A percentile compares a stretch with the other conserved stretches of the same genome.
phyloP scores from a whole-genome alignment of 371 early-diverging fungal species.

The Gilbertella persicaria region DNA sequence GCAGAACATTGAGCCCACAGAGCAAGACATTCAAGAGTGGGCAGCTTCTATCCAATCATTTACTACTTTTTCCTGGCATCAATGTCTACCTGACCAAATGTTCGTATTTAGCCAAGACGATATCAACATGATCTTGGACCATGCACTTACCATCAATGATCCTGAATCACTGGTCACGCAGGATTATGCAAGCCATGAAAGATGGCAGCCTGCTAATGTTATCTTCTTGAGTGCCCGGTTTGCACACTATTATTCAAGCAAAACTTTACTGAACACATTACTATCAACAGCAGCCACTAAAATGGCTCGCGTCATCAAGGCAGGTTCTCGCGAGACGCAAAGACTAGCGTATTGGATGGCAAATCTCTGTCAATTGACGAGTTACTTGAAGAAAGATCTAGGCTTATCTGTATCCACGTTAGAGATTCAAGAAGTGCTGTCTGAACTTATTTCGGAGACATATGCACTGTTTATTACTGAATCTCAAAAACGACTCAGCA shows the following conservation, averaged over 20 bases:
- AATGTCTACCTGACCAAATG: constrained; percentile 83
- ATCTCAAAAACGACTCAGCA: constrained; percentile 58
- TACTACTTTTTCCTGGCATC: constrained; percentile 71
- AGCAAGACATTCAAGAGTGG: constrained; percentile 27
- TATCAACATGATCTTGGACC: constrained; percentile 66
- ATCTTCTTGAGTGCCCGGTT: constrained; percentile 87
- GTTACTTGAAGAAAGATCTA: constrained; percentile 79
- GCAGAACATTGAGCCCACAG: too few relatives aligned
- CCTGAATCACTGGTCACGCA: constrained; percentile 34
- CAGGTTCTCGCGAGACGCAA: constrained; percentile 30
- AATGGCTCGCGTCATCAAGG: constrained; percentile 58
- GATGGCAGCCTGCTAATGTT: constrained; percentile 78
- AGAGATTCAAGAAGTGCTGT: constrained; percentile 61
- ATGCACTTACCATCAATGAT: constrained; percentile 52
- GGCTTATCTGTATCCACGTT: constrained; percentile 64
- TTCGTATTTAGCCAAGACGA: constrained; percentile 80
- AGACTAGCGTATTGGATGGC: constrained; percentile 77
- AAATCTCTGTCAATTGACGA: constrained; percentile 73
- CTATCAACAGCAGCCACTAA: constrained; percentile 53
- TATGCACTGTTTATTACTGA: constrained; percentile 62
- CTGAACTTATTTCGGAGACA: constrained; percentile 69
- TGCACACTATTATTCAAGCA: constrained; percentile 72
- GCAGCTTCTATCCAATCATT: constrained; percentile 24
- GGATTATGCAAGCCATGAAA: constrained; percentile 29
- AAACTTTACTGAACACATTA: constrained; percentile 67